Percentiles rank a stretch among this genome's conserved stretches.
Conservation (phyloP, 225 moss, liverwort and hornwort species). For the Thuidium tamariscinum region DNA sequence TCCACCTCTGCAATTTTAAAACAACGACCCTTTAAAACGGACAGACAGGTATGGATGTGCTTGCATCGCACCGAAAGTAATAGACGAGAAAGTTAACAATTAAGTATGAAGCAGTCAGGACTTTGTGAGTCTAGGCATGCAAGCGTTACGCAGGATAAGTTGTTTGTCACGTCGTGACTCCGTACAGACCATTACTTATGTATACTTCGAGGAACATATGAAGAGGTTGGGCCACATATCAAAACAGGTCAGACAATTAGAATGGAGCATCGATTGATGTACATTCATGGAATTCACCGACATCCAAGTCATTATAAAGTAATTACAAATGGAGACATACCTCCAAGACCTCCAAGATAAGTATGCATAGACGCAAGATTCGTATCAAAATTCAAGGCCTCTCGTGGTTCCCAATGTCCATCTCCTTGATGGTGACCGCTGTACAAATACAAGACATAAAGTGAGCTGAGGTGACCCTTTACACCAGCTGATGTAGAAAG, state of each 20-base stretch:
- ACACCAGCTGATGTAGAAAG: not conserved
- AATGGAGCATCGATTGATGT: not conserved
- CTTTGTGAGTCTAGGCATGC: not conserved
- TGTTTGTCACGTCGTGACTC: not conserved
- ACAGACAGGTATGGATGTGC: not conserved
- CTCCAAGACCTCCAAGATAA: slow-evolving; percentile 50
- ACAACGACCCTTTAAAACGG: not conserved
- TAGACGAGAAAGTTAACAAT: not conserved
- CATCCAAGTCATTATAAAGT: not conserved
- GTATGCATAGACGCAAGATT: slow-evolving; percentile 46
- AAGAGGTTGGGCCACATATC: not conserved
- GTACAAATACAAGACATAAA: not conserved
- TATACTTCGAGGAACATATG: not conserved
- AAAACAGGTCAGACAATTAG: not conserved
- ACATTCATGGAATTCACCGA: not conserved
- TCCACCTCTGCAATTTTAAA: slow-evolving; percentile 66
- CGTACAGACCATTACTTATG: not conserved
- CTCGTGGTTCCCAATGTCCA: slow-evolving; percentile 29
- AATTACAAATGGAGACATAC: not conserved
- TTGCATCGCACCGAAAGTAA: not conserved
- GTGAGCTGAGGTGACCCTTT: not conserved
- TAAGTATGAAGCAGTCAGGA: not conserved
- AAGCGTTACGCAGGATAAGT: not conserved
- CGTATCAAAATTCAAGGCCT: slow-evolving; percentile 37
- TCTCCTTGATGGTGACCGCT: slow-evolving; percentile 23